phyloP scores from a whole-genome alignment of 2,329 filamentous ascomycete genomes.

The Pseudonectria foliicola region DNA sequence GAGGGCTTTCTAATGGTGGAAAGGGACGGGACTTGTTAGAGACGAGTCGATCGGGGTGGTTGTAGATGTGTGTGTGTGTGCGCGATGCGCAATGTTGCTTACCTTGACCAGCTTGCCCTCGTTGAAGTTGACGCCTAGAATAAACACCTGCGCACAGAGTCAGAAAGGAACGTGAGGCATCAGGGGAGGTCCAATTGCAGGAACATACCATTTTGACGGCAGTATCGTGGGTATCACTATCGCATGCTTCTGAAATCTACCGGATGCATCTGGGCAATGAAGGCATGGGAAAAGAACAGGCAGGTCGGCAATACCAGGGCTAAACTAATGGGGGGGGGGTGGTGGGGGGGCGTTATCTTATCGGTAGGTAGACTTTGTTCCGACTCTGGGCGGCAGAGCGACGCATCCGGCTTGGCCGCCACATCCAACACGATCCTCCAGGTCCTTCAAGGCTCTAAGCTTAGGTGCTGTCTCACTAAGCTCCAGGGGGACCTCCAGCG shows the following conservation, averaged over 20 bases:
- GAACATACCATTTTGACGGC: slow-evolving; percentile 17
- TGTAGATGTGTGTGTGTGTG: no score
- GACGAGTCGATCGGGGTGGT: background rate
- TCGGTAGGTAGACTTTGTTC: no score
- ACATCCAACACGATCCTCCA: no score
- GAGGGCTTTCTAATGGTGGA: slow-evolving; percentile 54
- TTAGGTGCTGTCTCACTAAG: no score
- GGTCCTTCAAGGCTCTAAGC: no score
- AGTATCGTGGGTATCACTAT: slow-evolving; percentile 14
- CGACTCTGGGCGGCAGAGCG: no score
- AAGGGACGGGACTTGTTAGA: slow-evolving; percentile 6
- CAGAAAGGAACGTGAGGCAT: background rate
- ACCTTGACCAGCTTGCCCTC: slow-evolving; percentile 80
- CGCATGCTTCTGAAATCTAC: slow-evolving; percentile 12
- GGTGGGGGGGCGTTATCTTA: no score
- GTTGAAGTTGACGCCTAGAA: slow-evolving; percentile 79
- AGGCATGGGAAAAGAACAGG: slow-evolving; percentile 13
- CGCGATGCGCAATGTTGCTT: slow-evolving; percentile 25
- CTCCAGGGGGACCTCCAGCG: no score
- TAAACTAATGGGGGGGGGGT: no score
- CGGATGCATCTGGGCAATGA: slow-evolving; percentile 5
- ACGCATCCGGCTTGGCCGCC: no score
- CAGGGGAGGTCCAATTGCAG: background rate
- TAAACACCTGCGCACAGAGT: slow-evolving; percentile 57
- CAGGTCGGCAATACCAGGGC: slow-evolving; percentile 21